These are phyloP conservation scores for Hygrophila difformis DNA, from an alignment of 257 asterid species.

Conservation along the genomic window DNA sequence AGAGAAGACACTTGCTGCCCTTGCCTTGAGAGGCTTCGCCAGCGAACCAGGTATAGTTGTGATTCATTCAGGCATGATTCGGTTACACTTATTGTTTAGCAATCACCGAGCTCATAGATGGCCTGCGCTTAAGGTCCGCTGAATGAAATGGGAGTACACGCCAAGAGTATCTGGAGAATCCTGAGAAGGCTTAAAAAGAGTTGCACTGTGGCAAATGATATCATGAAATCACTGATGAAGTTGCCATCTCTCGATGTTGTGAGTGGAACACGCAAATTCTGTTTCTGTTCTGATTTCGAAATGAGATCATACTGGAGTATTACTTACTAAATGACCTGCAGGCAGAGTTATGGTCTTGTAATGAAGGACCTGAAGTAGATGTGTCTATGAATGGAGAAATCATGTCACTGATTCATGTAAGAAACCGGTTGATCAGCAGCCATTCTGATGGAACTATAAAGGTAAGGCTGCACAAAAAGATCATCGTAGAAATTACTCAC, in stretches of 20 bases:
- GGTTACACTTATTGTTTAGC: background rate
- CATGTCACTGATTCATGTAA: conserved; percentile 45
- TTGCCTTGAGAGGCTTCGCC: conserved; percentile 58
- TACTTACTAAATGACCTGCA: conserved; percentile 21
- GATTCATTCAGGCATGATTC: background rate
- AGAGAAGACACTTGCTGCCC: conserved; percentile 66
- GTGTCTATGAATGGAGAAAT: conserved; percentile 66
- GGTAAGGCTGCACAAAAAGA: conserved; percentile 19
- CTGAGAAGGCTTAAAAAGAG: conserved; percentile 59
- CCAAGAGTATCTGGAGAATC: conserved; percentile 51
- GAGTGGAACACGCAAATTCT: conserved; percentile 23
- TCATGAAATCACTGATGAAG: conserved; percentile 65
- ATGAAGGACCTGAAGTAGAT: conserved; percentile 63
- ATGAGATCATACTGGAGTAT: background rate
- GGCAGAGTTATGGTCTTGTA: conserved; percentile 73
- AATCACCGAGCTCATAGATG: no score
- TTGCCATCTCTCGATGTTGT: conserved; percentile 59
- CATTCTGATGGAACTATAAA: conserved; percentile 84
- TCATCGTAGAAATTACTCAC: no score
- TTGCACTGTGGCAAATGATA: conserved; percentile 41
- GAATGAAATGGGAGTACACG: conserved; percentile 41
- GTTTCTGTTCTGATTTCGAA: background rate
- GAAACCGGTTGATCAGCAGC: conserved; percentile 49
- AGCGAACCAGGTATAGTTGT: conserved; percentile 46
- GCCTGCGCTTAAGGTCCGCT: conserved; percentile 35